Evolutionary conservation across 2,329 filamentous ascomycete genomes (phyloP), one percentile per base, ranked within the genome.

Genomic region (Arthrobotrys sinensis): DNA sequence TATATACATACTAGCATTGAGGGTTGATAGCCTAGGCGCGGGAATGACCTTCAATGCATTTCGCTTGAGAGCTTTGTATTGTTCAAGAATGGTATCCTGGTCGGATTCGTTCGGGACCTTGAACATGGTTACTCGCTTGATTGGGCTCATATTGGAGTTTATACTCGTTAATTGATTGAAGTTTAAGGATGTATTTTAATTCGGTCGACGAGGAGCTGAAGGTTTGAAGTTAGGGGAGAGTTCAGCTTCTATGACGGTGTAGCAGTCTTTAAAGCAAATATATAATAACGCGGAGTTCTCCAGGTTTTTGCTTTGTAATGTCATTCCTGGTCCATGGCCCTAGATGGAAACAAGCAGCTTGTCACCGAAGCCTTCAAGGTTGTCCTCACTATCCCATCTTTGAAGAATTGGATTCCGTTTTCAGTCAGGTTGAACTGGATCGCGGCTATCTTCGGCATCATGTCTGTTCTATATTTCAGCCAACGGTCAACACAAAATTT

Each of bases 91-190:
- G 14, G 83, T 82, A 32, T 84, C 82, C 21, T 85, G 84, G 77
- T 87, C 85, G 55, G 83, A 84, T 46, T 85, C 85, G 52, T 86
- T 84, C 75, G 86, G 85, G 70, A 88, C 84, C 81, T 88, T 88
- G 85, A 88, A 88, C 77, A 88, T 84, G 34, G 87, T 88, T 79
- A 88, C 84, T 62, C 87, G 85, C 80, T 87, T 85, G 81, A 88
- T 85, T 10, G 81, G 75, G 28, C 46, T 53, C 75, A 78, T 78
- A 6, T 19, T 45, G 43, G 3, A 6, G 34, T 10, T 57, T 10
- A 21, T 21, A 21, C 8, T 4, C 4, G 7, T 16, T 52, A 28
- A 45, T n/a, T n/a, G 24, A 14, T 19, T 38, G 36, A 45, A 14
- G 46, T 10, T 28, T 12, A 24, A 50, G 12, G 14, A 52, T 19